Evolutionary conservation across 257 asterid genomes (phyloP), one percentile per base, ranked within the genome.

Genomic region (Pogostemon cablin): DNA sequence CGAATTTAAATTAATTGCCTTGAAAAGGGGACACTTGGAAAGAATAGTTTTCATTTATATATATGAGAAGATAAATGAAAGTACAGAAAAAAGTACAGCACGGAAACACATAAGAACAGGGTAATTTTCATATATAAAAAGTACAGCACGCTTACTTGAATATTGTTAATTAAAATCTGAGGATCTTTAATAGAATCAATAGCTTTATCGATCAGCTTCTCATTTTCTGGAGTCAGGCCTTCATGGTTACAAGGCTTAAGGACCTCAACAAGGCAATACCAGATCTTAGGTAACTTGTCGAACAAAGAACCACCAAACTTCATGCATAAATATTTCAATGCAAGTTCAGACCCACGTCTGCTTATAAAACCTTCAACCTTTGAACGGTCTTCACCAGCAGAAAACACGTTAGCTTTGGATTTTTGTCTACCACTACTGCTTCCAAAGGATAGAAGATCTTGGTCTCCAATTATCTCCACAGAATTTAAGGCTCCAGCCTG

Each of bases 331-430:
- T 81, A 90, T 77, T 88, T 95, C 69, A 95, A 78, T 50, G 97
- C 92, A 78, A 95, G 95, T 78, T 91, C 99, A 72, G 99, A 80
- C 52, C 99, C 99, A 39, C 98, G 96, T 75, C 99, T 85, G 83
- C 98, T 88, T 69, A 88, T 85, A 75, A 84, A 90, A 41, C 98
- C 97, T 82, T 95, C 99, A 77, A 85, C 86, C 83, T 78, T 91
- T 53, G 86, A 81, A 72, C 93, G 88, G 79, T 95, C 98, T 81
- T 95, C 98, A 77, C 95, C 96, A 65, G 96, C 71, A 7, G 92
- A 76, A 42, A 84, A 78, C 81, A 85, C 62, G 67, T 82, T 88
- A 76, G 86, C 89, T 83, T 90, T 95, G 48, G 92, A 83, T 75
- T 85, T 89, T 69, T 81, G 91, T 65, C 83, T 82, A 56, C 81